Evolutionary conservation across 768 basidiomycete species (phyloP).

Genomic region (Cystobasidium tubakii): DNA sequence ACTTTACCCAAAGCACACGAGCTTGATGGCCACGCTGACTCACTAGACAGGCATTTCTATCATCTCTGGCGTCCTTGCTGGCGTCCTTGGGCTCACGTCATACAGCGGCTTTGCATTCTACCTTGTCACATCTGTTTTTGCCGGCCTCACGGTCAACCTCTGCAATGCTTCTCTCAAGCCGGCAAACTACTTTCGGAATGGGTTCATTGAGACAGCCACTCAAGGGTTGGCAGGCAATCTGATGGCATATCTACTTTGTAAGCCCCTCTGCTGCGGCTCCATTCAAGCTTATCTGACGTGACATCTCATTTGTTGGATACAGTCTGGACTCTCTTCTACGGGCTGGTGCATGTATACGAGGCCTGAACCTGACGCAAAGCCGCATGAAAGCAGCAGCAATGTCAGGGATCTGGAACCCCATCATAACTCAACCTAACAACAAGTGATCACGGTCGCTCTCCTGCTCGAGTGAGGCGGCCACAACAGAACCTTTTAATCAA

Average conservation of each 20-base stretch:
- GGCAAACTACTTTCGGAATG: constrained; percentile 12
- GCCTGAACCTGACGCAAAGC: neutral
- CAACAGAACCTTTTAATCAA: too few relatives aligned
- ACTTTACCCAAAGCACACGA: too few relatives aligned
- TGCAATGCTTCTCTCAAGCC: constrained; percentile 28
- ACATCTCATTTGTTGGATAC: too few relatives aligned
- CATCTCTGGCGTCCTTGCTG: constrained; percentile 24
- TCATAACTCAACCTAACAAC: too few relatives aligned
- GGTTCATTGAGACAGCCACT: constrained; percentile 14
- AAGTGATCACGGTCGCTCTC: too few relatives aligned
- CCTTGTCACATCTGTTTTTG: constrained; percentile 8
- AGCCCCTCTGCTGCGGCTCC: neutral
- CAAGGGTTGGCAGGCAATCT: constrained; percentile 29
- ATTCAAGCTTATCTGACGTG: neutral
- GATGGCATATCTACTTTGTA: constrained; percentile 18
- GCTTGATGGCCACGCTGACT: too few relatives aligned
- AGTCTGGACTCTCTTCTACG: constrained; percentile 36
- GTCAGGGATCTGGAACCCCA: too few relatives aligned
- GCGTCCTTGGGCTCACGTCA: constrained; percentile 30
- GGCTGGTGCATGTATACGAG: constrained; percentile 34
- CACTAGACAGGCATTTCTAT: constrained; percentile 21
- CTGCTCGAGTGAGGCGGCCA: too few relatives aligned
- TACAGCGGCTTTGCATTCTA: constrained; percentile 33
- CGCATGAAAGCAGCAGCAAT: too few relatives aligned
- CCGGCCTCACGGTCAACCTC: constrained; percentile 2